Evolutionary conservation across 192 early-diverging fungal genomes (phyloP).

Genomic region (Backusella mclennaniae): DNA sequence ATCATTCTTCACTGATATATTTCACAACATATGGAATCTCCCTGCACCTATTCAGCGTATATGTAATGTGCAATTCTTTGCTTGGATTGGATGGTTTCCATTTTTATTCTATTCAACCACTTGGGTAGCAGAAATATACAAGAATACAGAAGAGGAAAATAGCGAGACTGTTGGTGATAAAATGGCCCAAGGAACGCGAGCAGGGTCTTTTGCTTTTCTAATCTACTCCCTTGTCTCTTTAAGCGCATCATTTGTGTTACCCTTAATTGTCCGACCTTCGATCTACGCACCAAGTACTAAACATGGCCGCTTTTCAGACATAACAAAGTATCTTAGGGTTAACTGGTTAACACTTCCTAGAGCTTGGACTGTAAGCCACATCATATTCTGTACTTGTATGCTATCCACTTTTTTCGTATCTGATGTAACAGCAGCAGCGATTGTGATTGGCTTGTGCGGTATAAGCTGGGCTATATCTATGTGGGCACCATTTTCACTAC

Average conservation of each 20-base stretch:
- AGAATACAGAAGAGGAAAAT: slow-evolving; percentile 13
- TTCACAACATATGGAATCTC: slow-evolving; percentile 54
- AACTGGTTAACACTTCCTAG: slow-evolving; percentile 27
- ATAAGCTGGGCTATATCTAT: slow-evolving; percentile 83
- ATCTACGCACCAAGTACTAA: background rate
- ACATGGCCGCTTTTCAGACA: background rate
- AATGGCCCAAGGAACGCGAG: slow-evolving; percentile 57
- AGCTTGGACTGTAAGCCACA: slow-evolving; percentile 74
- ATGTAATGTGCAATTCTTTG: slow-evolving; percentile 93
- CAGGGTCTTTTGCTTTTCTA: slow-evolving; percentile 87
- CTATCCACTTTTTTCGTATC: slow-evolving; percentile 60
- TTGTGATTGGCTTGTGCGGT: slow-evolving; percentile 72
- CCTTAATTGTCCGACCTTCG: slow-evolving; percentile 37
- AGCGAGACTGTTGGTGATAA: slow-evolving; percentile 12
- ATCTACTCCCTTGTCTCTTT: slow-evolving; percentile 80
- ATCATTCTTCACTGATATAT: slow-evolving; percentile 28
- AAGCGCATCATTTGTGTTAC: slow-evolving; percentile 45
- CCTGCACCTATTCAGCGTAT: slow-evolving; percentile 72
- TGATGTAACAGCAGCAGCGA: slow-evolving; percentile 54
- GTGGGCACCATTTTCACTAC: slow-evolving; percentile 93
- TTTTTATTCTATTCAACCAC: slow-evolving; percentile 86
- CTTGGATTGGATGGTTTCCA: slow-evolving; percentile 98
- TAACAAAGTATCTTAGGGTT: slow-evolving; percentile 16
- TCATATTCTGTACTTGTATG: slow-evolving; percentile 70
- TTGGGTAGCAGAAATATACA: slow-evolving; percentile 55